Percentiles rank a stretch among this genome's conserved stretches.
Evolutionary conservation across 768 basidiomycete species (phyloP).

Genomic region (Russula griseocarnosa): DNA sequence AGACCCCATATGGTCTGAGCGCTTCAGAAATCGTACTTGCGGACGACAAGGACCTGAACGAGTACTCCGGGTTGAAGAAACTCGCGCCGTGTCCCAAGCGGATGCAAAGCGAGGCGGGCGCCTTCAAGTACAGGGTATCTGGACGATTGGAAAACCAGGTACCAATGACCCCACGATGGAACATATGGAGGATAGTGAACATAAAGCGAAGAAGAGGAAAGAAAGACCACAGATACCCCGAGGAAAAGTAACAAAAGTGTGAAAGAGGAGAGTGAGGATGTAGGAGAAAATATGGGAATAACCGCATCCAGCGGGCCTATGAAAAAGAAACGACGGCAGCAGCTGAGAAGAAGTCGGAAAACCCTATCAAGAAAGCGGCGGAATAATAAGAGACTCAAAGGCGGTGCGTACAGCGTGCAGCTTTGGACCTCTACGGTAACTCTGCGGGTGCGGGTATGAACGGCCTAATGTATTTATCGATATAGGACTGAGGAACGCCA

Average conservation of each 20-base stretch:
- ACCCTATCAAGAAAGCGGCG: not conserved
- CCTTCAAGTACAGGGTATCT: too few species aligned
- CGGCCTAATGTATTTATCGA: slow-evolving; percentile 22
- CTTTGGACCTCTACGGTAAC: not conserved
- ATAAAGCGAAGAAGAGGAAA: too few species aligned
- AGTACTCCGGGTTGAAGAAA: too few species aligned
- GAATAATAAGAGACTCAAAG: not conserved
- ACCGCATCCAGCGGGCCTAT: slow-evolving; percentile 22
- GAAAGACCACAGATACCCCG: slow-evolving; percentile 9
- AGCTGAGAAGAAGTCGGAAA: slow-evolving; percentile 38
- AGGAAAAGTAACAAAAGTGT: not conserved
- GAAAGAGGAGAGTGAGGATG: slow-evolving; percentile 1
- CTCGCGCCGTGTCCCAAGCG: too few species aligned
- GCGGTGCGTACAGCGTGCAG: not conserved
- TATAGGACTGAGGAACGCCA: slow-evolving; percentile 15
- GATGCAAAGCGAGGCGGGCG: too few species aligned
- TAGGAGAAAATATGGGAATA: slow-evolving; percentile 16
- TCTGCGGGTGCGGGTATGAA: slow-evolving; percentile 22
- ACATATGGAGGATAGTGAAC: too few species aligned
- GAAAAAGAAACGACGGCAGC: slow-evolving; percentile 44
- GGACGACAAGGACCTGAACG: too few species aligned
- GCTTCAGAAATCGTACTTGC: too few species aligned
- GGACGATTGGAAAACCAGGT: too few species aligned
- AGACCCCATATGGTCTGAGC: too few species aligned
- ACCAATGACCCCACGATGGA: too few species aligned